Conservation (phyloP, 2,329 filamentous ascomycete species). For the Penicillium sp. region DNA sequence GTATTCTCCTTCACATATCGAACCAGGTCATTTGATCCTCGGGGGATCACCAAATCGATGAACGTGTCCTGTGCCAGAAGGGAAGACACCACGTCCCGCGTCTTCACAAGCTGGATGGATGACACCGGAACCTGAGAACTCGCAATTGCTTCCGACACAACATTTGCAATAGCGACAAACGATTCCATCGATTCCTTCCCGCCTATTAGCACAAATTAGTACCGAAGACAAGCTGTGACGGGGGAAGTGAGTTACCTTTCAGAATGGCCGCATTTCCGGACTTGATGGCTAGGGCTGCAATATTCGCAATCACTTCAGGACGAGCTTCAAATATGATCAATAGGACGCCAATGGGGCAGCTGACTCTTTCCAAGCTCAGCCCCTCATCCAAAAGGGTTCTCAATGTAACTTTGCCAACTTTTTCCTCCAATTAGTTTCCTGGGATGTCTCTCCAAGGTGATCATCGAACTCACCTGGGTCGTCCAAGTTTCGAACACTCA, state of each 20-base stretch:
- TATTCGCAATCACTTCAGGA: constrained; percentile 97
- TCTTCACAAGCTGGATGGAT: constrained; percentile 89
- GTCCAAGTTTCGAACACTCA: constrained; percentile 75
- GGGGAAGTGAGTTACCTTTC: constrained; percentile 56
- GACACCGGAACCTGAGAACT: constrained; percentile 70
- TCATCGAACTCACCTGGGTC: constrained; percentile 70
- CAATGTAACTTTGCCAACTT: constrained; percentile 77
- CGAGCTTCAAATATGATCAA: constrained; percentile 97
- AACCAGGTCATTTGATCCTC: constrained; percentile 85
- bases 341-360: constrained; percentile 93
- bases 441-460: too few relatives aligned
- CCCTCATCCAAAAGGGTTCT: constrained; percentile 81
- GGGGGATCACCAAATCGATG: constrained; percentile 92
- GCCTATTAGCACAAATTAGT: constrained; percentile 45
- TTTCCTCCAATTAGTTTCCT: neutral
- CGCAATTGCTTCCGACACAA: constrained; percentile 72
- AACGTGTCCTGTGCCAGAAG: constrained; percentile 78
- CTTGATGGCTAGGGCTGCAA: constrained; percentile 90
- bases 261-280: constrained; percentile 95
- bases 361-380: constrained; percentile 77
- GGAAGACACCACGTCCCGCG: constrained; percentile 80
- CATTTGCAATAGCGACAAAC: constrained; percentile 82
- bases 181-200: constrained; percentile 94
- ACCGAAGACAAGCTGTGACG: neutral
- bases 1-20: constrained; percentile 84